phyloP scores from a whole-genome alignment of 1,284 basidiomycete genomes.

The Stygiomarasmius scandens region DNA sequence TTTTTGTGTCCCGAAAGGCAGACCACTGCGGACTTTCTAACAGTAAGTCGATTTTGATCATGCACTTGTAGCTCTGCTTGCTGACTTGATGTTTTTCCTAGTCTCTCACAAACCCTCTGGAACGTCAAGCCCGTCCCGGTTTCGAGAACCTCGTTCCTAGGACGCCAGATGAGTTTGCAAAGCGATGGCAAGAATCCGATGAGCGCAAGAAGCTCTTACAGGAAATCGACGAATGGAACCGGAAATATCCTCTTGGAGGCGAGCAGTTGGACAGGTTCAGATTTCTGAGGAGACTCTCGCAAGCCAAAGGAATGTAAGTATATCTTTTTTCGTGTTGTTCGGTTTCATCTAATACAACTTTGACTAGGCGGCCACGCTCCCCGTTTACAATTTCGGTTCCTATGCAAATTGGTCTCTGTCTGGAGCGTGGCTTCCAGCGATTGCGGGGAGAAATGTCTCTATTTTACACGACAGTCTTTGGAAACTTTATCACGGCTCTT shows the following conservation, averaged over 20 bases:
- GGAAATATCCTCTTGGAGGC: slow-evolving; percentile 36
- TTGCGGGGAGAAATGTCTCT: slow-evolving; percentile 44
- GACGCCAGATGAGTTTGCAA: slow-evolving; percentile 57
- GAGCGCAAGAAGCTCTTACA: slow-evolving; percentile 33
- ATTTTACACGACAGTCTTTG: slow-evolving; percentile 14
- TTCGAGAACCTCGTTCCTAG: slow-evolving; percentile 50
- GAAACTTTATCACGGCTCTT: slow-evolving; percentile 30
- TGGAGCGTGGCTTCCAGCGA: slow-evolving; percentile 59
- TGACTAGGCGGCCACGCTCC: slow-evolving; percentile 18
- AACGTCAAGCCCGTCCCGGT: slow-evolving; percentile 49
- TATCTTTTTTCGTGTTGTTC: slow-evolving; percentile 32
- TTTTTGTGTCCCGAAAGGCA: slow-evolving; percentile 61
- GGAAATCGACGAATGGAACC: slow-evolving; percentile 37
- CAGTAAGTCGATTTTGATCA: slow-evolving; percentile 17
- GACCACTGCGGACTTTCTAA: slow-evolving; percentile 70
- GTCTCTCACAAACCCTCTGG: slow-evolving; percentile 58
- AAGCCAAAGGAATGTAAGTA: slow-evolving; percentile 38
- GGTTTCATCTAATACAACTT: not conserved
- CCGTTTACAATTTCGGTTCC: slow-evolving; percentile 41
- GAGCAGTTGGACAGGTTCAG: slow-evolving; percentile 37
- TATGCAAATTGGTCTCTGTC: slow-evolving; percentile 59
- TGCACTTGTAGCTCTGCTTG: not conserved
- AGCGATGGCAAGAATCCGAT: slow-evolving; percentile 30
- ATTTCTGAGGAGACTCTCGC: slow-evolving; percentile 37
- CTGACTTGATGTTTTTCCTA: slow-evolving; percentile 14